Conservation (phyloP, 768 basidiomycete genomes). For the Suillus occidentalis region DNA sequence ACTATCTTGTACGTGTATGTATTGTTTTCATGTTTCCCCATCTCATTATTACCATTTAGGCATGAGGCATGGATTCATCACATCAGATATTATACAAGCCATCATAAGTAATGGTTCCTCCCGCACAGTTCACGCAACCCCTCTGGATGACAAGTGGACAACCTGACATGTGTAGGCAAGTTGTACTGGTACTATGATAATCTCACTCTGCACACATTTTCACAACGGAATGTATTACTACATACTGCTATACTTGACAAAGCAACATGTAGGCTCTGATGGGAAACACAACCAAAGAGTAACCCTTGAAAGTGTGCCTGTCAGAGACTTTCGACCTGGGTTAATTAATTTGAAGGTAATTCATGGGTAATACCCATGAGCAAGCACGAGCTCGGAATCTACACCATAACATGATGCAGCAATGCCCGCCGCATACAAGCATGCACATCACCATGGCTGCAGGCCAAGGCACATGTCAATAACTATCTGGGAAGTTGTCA, state of each 20-base stretch:
- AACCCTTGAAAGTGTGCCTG: slow-evolving; percentile 5
- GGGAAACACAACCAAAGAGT: slow-evolving; percentile 5
- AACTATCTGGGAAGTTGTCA: not conserved
- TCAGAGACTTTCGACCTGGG: slow-evolving; percentile 37
- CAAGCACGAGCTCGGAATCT: not conserved
- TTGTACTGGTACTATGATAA: not conserved
- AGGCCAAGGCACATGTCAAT: slow-evolving; percentile 2
- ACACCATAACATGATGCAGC: not conserved
- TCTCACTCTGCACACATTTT: not conserved
- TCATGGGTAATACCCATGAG: slow-evolving; percentile 3
- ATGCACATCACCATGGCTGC: not conserved
- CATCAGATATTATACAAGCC: not conserved
- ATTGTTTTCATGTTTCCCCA: not conserved
- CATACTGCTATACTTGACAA: slow-evolving; percentile 34
- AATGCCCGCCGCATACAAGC: slow-evolving; percentile 1
- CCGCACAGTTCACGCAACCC: not conserved
- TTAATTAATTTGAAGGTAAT: slow-evolving; percentile 35
- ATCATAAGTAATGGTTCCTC: not conserved
- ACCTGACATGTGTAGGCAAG: no score
- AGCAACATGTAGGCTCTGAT: slow-evolving; percentile 32
- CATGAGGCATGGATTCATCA: slow-evolving; percentile 17
- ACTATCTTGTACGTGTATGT: slow-evolving; percentile 55
- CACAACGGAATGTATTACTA: slow-evolving; percentile 15
- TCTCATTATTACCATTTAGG: slow-evolving; percentile 13
- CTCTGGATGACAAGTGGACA: not conserved